Conservation (phyloP, 2,329 filamentous ascomycete species). For the Teratosphaeria destructans region DNA sequence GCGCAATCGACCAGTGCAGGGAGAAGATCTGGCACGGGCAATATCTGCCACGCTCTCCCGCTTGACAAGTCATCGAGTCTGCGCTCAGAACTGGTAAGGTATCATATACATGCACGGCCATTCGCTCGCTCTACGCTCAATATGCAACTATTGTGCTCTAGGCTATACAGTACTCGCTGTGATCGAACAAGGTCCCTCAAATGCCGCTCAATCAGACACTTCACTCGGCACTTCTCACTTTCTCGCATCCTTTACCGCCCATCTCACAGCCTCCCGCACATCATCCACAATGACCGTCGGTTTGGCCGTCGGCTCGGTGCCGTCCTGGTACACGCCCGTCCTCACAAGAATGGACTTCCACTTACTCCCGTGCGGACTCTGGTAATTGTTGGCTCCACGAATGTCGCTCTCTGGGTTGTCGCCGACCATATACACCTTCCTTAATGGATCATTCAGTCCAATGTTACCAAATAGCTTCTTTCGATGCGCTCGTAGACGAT, state of each 20-base stretch:
- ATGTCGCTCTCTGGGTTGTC: conserved; percentile 70
- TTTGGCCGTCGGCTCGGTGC: conserved; percentile 43
- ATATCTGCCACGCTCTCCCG: no score
- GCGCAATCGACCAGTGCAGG: not conserved
- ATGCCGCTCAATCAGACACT: not conserved
- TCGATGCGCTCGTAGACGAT: conserved; percentile 55
- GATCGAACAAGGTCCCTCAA: not conserved
- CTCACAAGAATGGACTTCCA: conserved; percentile 71
- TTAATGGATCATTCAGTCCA: conserved; percentile 38
- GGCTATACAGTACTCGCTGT: not conserved
- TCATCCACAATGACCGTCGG: conserved; percentile 61
- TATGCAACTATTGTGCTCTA: not conserved
- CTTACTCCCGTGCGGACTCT: conserved; percentile 54
- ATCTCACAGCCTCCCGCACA: conserved; percentile 66
- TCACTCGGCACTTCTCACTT: not conserved
- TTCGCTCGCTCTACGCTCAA: not conserved
- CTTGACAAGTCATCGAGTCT: not conserved
- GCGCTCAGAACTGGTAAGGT: not conserved
- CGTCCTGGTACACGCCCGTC: conserved; percentile 63
- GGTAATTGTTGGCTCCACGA: conserved; percentile 68
- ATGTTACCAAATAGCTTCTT: conserved; percentile 34
- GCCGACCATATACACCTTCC: conserved; percentile 85
- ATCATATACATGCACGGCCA: not conserved
- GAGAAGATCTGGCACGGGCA: not conserved
- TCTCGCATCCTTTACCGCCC: conserved; percentile 52